Base-by-base conservation (phyloP, 2,329 filamentous ascomycete genomes). In the Arthrobotrys sphaeroides region DNA sequence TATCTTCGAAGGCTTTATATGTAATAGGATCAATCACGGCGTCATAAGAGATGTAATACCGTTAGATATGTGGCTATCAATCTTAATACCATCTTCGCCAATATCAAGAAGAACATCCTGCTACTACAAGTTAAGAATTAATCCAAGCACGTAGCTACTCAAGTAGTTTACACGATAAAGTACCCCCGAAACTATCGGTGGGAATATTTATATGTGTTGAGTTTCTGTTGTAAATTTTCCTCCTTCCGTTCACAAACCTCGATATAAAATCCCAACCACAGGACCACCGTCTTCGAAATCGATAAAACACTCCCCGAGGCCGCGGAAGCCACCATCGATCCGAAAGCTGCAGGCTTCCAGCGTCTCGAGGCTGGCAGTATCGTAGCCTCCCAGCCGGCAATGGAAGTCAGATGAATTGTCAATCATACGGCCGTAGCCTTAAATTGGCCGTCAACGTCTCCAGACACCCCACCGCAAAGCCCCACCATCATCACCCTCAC, bases 391-490 rank as follows among this genome's bases (percentile, higher is more conserved):
- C 49, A 65, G 64, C 65, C 49, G 64, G 72, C 72, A 69, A 75
- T 75, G 72, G 72, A 75, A 75, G 36, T 75, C 72, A 75, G 64
- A 75, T 75, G 72, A 75, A 67, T 68, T 51, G 69, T 75, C 57
- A 75, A 64, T 68, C 47, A 38, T 75, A 42, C 64, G 72, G 72
- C 57, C 72, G 72, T 69, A 69, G 72, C 72, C 72, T 75, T 75
- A 61, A 69, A 75, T 36, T 68, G 72, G 72, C 72, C 72, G 64
- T 55, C 4, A 55, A 55, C 51, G 51, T 75, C 55, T 69, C 64
- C n/a, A 62, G 64, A 69, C 49, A 69, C 28, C 64, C 57, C 28
- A 51, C 49, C 55, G 62, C 22, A 1, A 55, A 38, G 26, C 51
- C 51, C 51, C 51, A 55, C 51, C 51, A 55, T 22, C 70, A 53